Conservation (phyloP, 1,284 basidiomycete species). For the Microbotryomycetes sp. region DNA sequence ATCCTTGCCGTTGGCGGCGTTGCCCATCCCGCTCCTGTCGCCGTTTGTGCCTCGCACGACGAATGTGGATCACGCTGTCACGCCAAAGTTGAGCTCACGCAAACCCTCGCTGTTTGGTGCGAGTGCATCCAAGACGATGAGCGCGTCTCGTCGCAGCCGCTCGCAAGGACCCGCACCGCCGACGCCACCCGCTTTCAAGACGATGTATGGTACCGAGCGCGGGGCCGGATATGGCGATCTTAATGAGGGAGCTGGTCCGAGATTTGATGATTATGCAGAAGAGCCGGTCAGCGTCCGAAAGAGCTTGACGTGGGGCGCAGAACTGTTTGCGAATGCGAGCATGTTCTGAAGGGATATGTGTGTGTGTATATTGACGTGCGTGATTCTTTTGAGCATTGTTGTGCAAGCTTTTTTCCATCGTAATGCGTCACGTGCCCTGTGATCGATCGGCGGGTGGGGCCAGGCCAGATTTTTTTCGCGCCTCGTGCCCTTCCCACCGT, state of each 20-base stretch:
- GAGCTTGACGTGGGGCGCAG: neutral
- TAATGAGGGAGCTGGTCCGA: neutral
- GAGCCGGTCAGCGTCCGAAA: neutral
- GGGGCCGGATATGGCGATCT: neutral
- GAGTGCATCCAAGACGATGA: neutral
- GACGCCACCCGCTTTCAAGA: neutral
- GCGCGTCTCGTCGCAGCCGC: neutral
- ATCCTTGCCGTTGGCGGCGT: constrained; percentile 6
- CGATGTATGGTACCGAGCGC: neutral
- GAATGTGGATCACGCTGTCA: neutral
- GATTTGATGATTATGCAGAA: neutral
- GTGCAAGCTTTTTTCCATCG: too few relatives aligned
- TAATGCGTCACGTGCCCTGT: too few relatives aligned
- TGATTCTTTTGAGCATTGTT: neutral
- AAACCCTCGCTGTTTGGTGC: neutral
- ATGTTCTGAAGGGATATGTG: neutral
- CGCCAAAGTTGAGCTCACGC: neutral
- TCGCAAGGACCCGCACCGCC: neutral
- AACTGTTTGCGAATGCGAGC: neutral
- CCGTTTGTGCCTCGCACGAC: neutral
- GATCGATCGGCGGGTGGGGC: too few relatives aligned
- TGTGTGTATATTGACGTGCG: neutral
- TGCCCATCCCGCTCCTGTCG: constrained; percentile 1
- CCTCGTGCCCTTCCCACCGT: too few relatives aligned
- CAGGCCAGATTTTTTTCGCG: too few relatives aligned